phyloP scores from a whole-genome alignment of 352 stramenopile genomes.

The Globisporangium solare region DNA sequence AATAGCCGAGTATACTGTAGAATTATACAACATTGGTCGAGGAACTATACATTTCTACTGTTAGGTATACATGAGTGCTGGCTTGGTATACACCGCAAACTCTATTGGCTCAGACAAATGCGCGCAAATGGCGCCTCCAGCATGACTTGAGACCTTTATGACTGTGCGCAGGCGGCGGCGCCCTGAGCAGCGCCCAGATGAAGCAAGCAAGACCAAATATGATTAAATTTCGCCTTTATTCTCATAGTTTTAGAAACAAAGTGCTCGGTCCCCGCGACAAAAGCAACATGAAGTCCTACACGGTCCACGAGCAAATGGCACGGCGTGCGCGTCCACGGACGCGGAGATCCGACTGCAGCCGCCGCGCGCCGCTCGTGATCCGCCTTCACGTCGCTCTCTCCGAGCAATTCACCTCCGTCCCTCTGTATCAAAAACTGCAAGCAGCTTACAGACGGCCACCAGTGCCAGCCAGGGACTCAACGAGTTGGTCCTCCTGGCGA shows the following conservation, averaged over 20 bases:
- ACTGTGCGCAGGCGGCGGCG: too few relatives aligned
- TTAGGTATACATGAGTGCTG: too few relatives aligned
- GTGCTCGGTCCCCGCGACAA: constrained; percentile 15
- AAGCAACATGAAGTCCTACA: too few relatives aligned
- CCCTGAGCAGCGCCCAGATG: neutral
- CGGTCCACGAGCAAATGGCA: constrained; percentile 1
- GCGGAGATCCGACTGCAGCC: constrained; percentile 3
- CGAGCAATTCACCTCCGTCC: constrained; percentile 12
- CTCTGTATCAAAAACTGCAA: constrained; percentile 15
- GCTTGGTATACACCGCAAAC: too few relatives aligned
- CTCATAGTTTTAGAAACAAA: constrained; percentile 64
- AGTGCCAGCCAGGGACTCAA: constrained; percentile 83
- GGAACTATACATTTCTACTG: too few relatives aligned
- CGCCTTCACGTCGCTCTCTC: constrained; percentile 1
- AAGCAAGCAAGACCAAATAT: constrained; percentile 12
- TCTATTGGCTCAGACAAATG: too few relatives aligned
- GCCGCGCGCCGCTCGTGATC: neutral
- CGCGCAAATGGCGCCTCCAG: too few relatives aligned
- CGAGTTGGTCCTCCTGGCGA: constrained; percentile 80
- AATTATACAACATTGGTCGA: too few relatives aligned
- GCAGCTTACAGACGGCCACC: constrained; percentile 86
- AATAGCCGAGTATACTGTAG: too few relatives aligned
- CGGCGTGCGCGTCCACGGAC: neutral
- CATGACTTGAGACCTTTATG: too few relatives aligned
- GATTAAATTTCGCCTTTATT: constrained; percentile 86